Evolutionary conservation across 352 stramenopile species (phyloP), one percentile per base, ranked within the genome.

Genomic region (Globisporangium rhizosaccharum): DNA sequence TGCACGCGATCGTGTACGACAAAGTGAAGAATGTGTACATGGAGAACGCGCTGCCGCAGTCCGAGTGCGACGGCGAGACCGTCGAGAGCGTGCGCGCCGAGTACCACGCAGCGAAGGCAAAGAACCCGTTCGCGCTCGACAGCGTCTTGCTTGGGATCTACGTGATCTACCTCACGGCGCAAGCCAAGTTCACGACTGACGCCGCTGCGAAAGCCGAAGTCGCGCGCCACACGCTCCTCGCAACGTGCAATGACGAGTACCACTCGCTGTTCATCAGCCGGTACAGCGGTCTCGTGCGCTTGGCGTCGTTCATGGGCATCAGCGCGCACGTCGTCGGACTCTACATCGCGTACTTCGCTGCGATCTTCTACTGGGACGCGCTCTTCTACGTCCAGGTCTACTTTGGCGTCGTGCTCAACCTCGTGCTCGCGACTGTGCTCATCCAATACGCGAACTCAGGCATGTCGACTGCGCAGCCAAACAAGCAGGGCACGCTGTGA

Each of bases 11-110:
- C 56, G 79, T 90, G 44, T 93, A 93, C 65, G 83, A 93, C 68
- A 90, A 90, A 61, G 76, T 93, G 50, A 93, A 93, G 74, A 93
- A 93, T 66, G 82, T 86, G 20, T 93, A 91, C 68, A 91, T 89
- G 83, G 80, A 93, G 64, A 91, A 93, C 57, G 76, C 81, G 15
- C 68, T 90, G 20, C 80, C 83, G 14, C 73, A 87, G 51, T 90
- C 79, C 26, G 83, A 93, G 52, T 90, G 79, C 47, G 80, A 93
- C 45, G 79, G 81, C 28, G 83, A 93, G 65, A 88, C 83, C 4
- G 75, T 89, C n/a, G 82, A 85, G 33, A 93, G 78, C 46, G 83
- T 93, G 18, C 71, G 64, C 15, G 77, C 79, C n/a, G 83, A 93
- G 56, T 91, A 77, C 67, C 57, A 65, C 33, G 76, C 68, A 2